A percentile compares a stretch with the other conserved stretches of the same genome.
Conservation (phyloP, 495 filamentous ascomycete species). For the Annulohypoxylon bovei region DNA sequence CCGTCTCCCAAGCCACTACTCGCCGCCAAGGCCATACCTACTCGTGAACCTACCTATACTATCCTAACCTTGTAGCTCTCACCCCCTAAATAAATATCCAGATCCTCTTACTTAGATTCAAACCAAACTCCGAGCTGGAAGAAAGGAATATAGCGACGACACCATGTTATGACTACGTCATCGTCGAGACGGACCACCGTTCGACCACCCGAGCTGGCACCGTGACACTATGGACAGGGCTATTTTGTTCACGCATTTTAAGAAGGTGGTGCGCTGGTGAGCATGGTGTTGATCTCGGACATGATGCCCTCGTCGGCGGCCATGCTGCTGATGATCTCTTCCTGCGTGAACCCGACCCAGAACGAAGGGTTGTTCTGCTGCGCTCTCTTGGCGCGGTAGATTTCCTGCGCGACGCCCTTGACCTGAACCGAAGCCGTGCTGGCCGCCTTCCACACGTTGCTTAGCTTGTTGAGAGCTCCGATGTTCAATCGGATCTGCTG, state of each 20-base stretch:
- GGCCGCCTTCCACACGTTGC: constrained; percentile 81
- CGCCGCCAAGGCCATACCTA: not conserved
- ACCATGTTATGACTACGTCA: not conserved
- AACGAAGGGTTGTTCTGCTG: constrained; percentile 60
- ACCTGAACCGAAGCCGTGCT: constrained; percentile 78
- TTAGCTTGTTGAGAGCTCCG: constrained; percentile 79
- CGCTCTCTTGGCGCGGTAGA: constrained; percentile 66
- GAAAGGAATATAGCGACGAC: not conserved
- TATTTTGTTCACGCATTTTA: constrained; percentile 20
- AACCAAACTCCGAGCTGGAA: constrained; percentile 18
- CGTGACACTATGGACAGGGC: constrained; percentile 5
- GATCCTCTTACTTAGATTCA: not conserved
- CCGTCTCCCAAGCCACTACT: not conserved
- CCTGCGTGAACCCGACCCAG: constrained; percentile 63
- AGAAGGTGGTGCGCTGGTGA: constrained; percentile 30
- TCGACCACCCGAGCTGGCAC: not conserved
- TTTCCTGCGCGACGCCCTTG: constrained; percentile 72
- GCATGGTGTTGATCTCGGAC: constrained; percentile 57
- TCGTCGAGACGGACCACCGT: not conserved
- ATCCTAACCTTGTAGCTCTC: constrained; percentile 4
- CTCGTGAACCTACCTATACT: not conserved
- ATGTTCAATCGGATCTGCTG: constrained; percentile 83
- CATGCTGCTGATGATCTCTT: constrained; percentile 64
- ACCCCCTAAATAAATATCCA: not conserved
- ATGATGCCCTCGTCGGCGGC: constrained; percentile 64